A percentile compares a stretch with the other conserved stretches of the same genome.
Conservation (phyloP, 768 basidiomycete genomes). For the Holtermanniella nyarrowii region DNA sequence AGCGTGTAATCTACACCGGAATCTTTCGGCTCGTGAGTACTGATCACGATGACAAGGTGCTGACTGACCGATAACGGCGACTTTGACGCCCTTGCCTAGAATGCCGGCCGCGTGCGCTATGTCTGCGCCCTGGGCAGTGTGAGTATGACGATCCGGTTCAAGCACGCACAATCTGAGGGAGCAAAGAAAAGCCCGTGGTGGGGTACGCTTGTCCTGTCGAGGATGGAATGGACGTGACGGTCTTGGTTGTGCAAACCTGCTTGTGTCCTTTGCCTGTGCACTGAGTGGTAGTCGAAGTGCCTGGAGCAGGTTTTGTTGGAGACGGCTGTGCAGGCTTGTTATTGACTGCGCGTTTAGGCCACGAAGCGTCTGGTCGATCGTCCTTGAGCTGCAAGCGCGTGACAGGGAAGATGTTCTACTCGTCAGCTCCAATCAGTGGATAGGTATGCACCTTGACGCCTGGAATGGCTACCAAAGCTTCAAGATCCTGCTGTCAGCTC, state of each 20-base stretch:
- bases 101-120: slow-evolving; percentile 56
- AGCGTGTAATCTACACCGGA: slow-evolving; percentile 36
- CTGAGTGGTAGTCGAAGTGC: not conserved
- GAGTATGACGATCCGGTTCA: no score
- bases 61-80: slow-evolving; percentile 54
- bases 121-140: slow-evolving; percentile 47
- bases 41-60: slow-evolving; percentile 21
- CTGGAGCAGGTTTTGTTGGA: not conserved
- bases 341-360: not conserved
- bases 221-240: slow-evolving; percentile 7
- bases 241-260: slow-evolving; percentile 17
- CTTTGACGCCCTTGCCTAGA: slow-evolving; percentile 55
- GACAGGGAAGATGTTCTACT: slow-evolving; percentile 52
- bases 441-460: slow-evolving; percentile 44
- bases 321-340: not conserved
- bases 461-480: slow-evolving; percentile 44
- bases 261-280: slow-evolving; percentile 17
- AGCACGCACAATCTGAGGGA: slow-evolving; percentile 41
- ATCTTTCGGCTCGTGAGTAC: no score
- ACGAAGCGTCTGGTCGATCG: no score
- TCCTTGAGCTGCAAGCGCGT: slow-evolving; percentile 43
- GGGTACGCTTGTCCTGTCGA: slow-evolving; percentile 5
- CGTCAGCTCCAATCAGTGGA: not conserved
- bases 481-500: slow-evolving; percentile 50
- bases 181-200: slow-evolving; percentile 25